Conservation (phyloP, 2,329 filamentous ascomycete genomes). For the Dactylellina parvicollis region DNA sequence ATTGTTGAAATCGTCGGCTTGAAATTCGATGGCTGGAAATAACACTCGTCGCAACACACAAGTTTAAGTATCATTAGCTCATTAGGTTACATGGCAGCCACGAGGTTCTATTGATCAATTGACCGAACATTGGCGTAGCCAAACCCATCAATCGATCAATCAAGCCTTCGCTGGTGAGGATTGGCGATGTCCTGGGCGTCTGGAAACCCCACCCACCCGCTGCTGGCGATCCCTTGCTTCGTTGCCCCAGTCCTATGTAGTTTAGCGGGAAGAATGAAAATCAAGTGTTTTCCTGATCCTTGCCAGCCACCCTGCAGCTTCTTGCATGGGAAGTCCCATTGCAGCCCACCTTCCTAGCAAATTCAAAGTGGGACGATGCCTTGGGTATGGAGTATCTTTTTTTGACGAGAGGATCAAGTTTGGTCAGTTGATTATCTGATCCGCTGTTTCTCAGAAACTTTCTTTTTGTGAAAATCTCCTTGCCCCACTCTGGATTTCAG, state of each 20-base stretch:
- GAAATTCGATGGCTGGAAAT: background rate
- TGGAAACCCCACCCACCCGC: slow-evolving; percentile 24
- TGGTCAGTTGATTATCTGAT: slow-evolving; percentile 52
- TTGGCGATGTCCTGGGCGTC: slow-evolving; percentile 41
- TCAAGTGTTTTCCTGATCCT: background rate
- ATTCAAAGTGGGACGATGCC: slow-evolving; percentile 3
- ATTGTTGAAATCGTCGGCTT: background rate
- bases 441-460: slow-evolving; percentile 21
- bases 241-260: background rate
- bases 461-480: slow-evolving; percentile 11
- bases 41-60: slow-evolving; percentile 33
- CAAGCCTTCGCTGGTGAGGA: slow-evolving; percentile 40
- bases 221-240: slow-evolving; percentile 29
- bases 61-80: background rate
- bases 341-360: slow-evolving; percentile 37
- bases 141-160: background rate
- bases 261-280: background rate
- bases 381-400: slow-evolving; percentile 21
- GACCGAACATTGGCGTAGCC: too few relatives aligned
- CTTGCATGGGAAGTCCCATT: slow-evolving; percentile 14
- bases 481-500: slow-evolving; percentile 25
- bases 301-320: slow-evolving; percentile 3
- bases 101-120: too few relatives aligned
- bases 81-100: background rate
- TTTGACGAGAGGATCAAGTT: too few relatives aligned